Percentiles rank a stretch among this genome's conserved stretches.
Evolutionary conservation across 805 yeast species (phyloP).

Genomic region (Yamadazyma scolyti): DNA sequence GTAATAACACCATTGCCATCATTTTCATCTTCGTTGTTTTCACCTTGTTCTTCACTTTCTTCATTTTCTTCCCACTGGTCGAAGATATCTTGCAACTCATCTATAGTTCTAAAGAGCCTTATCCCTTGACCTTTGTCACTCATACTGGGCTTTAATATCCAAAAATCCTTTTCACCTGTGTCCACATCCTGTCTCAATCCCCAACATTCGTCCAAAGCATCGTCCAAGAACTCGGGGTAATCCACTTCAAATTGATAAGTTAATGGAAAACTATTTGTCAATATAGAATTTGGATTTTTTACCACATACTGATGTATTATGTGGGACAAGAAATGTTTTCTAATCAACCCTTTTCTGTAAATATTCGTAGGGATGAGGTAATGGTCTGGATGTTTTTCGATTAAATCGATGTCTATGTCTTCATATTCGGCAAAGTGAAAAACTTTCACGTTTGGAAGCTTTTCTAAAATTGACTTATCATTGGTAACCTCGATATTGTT

Average conservation of each 20-base stretch:
- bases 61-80: constrained; percentile 80
- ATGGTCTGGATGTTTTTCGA: constrained; percentile 36
- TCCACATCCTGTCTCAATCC: constrained; percentile 81
- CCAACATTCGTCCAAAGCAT: constrained; percentile 86
- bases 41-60: constrained; percentile 51
- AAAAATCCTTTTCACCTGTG: constrained; percentile 53
- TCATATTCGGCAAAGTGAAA: constrained; percentile 91
- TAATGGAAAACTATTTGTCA: constrained; percentile 64
- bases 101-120: constrained; percentile 70
- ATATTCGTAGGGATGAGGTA: constrained; percentile 78
- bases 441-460: constrained; percentile 26
- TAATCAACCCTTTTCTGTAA: constrained; percentile 83
- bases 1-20: constrained; percentile 66
- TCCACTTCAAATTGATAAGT: constrained; percentile 82
- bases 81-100: constrained; percentile 78
- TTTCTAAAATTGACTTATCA: constrained; percentile 16
- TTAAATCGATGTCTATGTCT: constrained; percentile 70
- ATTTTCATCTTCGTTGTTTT: constrained; percentile 28
- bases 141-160: constrained; percentile 96
- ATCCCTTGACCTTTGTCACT: constrained; percentile 97
- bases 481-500: constrained; percentile 15
- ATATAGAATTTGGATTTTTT: constrained; percentile 67
- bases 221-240: constrained; percentile 94
- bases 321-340: constrained; percentile 87
- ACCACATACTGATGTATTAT: constrained; percentile 72